These are phyloP conservation scores for Lentinula detonsa DNA, from an alignment of 768 basidiomycete species.

Conservation along the genomic window DNA sequence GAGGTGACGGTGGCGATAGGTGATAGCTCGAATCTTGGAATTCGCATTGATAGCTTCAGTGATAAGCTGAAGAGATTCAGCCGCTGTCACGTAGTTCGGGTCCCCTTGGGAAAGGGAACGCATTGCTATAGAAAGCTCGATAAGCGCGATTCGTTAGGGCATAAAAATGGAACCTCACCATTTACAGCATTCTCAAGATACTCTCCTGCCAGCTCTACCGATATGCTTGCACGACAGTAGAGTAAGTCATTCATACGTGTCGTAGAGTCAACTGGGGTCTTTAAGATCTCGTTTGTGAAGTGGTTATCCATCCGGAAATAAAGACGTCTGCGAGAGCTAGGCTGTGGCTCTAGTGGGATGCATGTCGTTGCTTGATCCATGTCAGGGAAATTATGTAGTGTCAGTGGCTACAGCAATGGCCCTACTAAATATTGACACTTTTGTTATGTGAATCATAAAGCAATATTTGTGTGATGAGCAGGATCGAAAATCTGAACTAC, in stretches of 20 bases:
- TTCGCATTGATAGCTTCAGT: neutral
- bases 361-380: neutral
- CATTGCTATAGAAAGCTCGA: neutral
- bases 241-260: neutral
- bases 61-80: neutral
- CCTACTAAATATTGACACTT: neutral
- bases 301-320: neutral
- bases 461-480: neutral
- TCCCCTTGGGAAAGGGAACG: neutral
- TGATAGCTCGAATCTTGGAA: neutral
- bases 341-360: neutral
- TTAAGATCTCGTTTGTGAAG: neutral
- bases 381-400: neutral
- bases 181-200: neutral
- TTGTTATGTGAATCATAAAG: neutral
- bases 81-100: neutral
- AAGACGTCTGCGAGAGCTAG: neutral
- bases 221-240: neutral
- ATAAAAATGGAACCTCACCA: neutral
- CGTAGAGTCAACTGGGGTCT: neutral
- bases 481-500: neutral
- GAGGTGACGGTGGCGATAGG: neutral
- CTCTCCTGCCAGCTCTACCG: neutral
- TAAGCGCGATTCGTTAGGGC: neutral
- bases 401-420: neutral